Base-by-base conservation (phyloP, 2,329 filamentous ascomycete species). In the Mycocentrospora acerina region DNA sequence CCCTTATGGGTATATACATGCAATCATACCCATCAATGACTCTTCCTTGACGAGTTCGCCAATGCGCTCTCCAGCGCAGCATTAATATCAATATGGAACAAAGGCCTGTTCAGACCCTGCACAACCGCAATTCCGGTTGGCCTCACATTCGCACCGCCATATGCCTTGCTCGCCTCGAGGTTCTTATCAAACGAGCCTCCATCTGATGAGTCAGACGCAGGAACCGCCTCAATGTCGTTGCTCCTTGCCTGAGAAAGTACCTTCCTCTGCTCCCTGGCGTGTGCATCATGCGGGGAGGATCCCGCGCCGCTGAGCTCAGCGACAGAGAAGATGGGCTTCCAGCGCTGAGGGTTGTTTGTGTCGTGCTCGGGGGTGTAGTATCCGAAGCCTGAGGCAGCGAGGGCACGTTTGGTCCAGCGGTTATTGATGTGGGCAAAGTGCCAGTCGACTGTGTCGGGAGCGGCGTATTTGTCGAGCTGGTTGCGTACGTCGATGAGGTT, bases 51-150 rank as follows among this genome's bases (percentile, higher is more conserved):
- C 68, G 86, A 80, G 60, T 95, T 95, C 22, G 85, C 82, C 57
- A 96, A 80, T 7, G 90, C 91, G 56, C 85, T 90, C 66, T 96
- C 87, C 55, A 97, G 67, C n/a, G 93, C 93, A 57, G 85, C 90
- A 8, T 89, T 95, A 43, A 97, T 70, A 65, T 97, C 93, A 37
- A 95, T 81, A 66, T 98, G 93, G 79, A 98, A 97, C 51, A 96
- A 76, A n/a, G 93, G 91, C 58, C 88, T 74, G 66, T 95, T 93
- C 46, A 95, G 71, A 16, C 91, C 88, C 52, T 90, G 86, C 24
- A 97, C 85, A 11, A 88, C 78, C 2, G 86, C 59, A 32, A 64
- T 55, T 40, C 51, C 53, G 2, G 42, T 40, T 16, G 42, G 35
- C 27, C 54, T 82, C 14, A 24, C 28, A 16, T 40, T 47, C 7